Percentiles rank a stretch among this genome's conserved stretches.
Conservation (phyloP, 805 yeast species). For the Dipodascus albidus region DNA sequence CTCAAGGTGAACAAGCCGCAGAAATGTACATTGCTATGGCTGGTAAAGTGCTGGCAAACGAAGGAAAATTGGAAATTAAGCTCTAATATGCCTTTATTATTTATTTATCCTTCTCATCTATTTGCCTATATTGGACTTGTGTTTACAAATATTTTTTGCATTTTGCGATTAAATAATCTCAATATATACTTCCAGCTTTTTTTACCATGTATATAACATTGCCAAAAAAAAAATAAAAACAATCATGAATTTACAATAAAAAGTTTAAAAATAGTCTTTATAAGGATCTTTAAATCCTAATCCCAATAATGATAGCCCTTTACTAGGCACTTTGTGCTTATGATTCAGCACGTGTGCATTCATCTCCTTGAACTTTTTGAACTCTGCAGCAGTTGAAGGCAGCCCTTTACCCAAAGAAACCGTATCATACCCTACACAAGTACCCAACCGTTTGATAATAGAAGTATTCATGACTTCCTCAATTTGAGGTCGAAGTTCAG, state of each 20-base stretch:
- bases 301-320: neutral
- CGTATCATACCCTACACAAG: constrained; percentile 12
- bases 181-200: neutral
- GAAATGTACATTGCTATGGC: neutral
- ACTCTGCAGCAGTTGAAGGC: neutral
- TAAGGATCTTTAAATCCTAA: neutral
- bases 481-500: constrained; percentile 10
- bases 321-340: neutral
- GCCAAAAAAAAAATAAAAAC: no score
- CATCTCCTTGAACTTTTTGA: neutral
- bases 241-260: no score
- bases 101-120: neutral
- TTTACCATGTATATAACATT: no score
- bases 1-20: neutral
- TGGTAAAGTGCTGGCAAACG: neutral
- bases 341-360: neutral
- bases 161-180: neutral
- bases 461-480: constrained; percentile 9
- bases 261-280: neutral
- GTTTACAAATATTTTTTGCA: neutral
- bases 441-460: constrained; percentile 12
- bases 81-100: neutral
- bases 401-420: neutral
- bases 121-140: neutral
- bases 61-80: neutral